These are phyloP conservation scores for Amyloporia xantha DNA, from an alignment of 768 basidiomycete genomes.

Conservation along the genomic window DNA sequence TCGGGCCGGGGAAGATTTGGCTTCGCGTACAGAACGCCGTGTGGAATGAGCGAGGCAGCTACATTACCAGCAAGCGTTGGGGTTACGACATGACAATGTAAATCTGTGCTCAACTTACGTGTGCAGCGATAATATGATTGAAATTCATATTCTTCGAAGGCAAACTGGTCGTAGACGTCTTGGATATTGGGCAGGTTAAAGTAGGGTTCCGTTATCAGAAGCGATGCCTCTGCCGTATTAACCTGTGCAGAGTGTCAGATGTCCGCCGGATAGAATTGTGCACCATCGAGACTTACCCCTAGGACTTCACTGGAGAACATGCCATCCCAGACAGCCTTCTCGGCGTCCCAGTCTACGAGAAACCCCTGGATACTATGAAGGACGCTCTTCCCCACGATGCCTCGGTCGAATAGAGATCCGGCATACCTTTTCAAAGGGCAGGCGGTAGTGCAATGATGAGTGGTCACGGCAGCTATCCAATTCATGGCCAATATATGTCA, in stretches of 20 bases:
- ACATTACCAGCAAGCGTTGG: too few species aligned
- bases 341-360: constrained; percentile 90
- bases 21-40: constrained; percentile 61
- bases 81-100: too few species aligned
- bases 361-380: constrained; percentile 58
- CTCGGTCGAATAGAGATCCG: not conserved
- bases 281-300: constrained; percentile 8
- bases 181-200: constrained; percentile 91
- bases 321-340: constrained; percentile 93
- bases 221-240: constrained; percentile 61
- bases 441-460: constrained; percentile 72
- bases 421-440: constrained; percentile 77
- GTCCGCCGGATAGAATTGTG: not conserved
- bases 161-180: constrained; percentile 89
- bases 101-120: too few species aligned
- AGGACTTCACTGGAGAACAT: constrained; percentile 59
- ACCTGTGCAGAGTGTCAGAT: constrained; percentile 38
- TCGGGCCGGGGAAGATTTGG: constrained; percentile 52
- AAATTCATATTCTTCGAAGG: constrained; percentile 97
- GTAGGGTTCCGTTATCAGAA: constrained; percentile 90
- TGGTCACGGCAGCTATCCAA: constrained; percentile 71
- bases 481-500: constrained; percentile 83
- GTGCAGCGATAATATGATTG: constrained; percentile 73
- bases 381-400: not conserved
- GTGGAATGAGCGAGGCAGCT: constrained; percentile 79